Conservation (phyloP, 148 eudicot genomes). For the Rhododendron vialii region DNA sequence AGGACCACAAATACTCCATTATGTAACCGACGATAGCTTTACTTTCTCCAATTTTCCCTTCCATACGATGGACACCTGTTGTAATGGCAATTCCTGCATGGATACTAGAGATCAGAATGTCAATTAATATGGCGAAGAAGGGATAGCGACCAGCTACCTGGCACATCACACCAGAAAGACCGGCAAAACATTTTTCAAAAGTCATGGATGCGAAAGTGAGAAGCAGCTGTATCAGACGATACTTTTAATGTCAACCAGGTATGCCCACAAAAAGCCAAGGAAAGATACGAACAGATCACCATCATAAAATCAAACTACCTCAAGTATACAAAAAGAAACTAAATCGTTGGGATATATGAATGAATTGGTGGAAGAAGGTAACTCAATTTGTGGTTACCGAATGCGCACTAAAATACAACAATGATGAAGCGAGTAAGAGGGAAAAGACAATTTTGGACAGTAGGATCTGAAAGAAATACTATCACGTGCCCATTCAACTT, state of each 20-base stretch:
- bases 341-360: background rate
- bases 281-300: background rate
- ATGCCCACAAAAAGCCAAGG: background rate
- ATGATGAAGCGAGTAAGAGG: background rate
- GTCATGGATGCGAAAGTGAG: background rate
- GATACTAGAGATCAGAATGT: conserved; percentile 5
- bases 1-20: conserved; percentile 1
- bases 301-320: background rate
- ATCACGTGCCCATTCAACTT: background rate
- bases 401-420: background rate
- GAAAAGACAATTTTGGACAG: background rate
- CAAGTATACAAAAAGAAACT: background rate
- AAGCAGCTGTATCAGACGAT: background rate
- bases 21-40: conserved; percentile 19
- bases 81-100: background rate
- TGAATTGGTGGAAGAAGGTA: background rate
- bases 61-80: conserved; percentile 14
- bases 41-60: conserved; percentile 2
- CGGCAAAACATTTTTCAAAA: conserved; percentile 5
- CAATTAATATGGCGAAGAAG: conserved; percentile 12
- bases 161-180: background rate
- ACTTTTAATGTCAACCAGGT: background rate
- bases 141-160: conserved; percentile 4
- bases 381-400: background rate
- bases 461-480: background rate